Evolutionary conservation across 768 basidiomycete species (phyloP).

Genomic region (Dioszegia hungarica): DNA sequence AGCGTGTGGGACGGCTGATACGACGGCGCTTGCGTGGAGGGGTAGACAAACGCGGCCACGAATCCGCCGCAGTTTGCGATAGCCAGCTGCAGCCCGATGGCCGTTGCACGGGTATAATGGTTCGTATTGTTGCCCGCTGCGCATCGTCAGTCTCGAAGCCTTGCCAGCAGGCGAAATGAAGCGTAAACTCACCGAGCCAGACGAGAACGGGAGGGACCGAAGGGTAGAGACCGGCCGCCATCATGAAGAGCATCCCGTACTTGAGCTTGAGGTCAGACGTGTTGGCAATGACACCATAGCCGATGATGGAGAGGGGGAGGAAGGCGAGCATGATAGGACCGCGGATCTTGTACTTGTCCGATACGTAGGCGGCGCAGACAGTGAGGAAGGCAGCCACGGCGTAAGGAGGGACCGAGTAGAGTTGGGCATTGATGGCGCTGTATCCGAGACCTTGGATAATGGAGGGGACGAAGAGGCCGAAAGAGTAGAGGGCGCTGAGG

Average conservation of each 20-base stretch:
- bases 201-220: constrained; percentile 35
- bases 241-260: constrained; percentile 34
- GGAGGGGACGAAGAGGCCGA: constrained; percentile 34
- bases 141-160: background rate
- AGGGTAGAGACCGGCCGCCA: constrained; percentile 31
- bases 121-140: constrained; percentile 19
- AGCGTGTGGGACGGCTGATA: constrained; percentile 28
- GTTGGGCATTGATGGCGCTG: constrained; percentile 26
- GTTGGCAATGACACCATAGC: constrained; percentile 28
- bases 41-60: constrained; percentile 30
- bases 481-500: constrained; percentile 30
- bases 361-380: constrained; percentile 24
- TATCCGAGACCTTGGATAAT: constrained; percentile 34
- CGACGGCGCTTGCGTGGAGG: constrained; percentile 14
- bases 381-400: constrained; percentile 30
- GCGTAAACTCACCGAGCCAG: too few relatives aligned
- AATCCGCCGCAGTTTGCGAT: constrained; percentile 34
- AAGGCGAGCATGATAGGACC: constrained; percentile 36
- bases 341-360: constrained; percentile 27
- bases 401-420: constrained; percentile 35
- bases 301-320: constrained; percentile 33
- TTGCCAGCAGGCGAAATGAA: too few relatives aligned
- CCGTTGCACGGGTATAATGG: constrained; percentile 27
- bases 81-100: constrained; percentile 33
- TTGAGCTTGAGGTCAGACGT: constrained; percentile 16